Evolutionary conservation across 805 yeast species (phyloP).

Genomic region (Candida vartiovaarae): DNA sequence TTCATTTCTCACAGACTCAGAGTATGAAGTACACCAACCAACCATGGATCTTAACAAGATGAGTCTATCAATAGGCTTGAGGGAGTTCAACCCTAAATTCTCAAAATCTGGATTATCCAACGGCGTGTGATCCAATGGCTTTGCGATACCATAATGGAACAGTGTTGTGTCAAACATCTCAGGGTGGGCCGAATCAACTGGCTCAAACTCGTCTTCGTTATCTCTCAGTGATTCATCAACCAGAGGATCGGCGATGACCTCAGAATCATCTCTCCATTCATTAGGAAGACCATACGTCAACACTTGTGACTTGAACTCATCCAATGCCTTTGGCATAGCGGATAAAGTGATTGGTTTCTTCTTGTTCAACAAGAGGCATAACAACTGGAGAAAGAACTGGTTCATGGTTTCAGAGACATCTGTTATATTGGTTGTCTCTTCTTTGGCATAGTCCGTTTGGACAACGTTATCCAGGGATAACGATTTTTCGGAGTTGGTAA

Average conservation of each 20-base stretch:
- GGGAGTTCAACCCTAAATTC: constrained; percentile 10
- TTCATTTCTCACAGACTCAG: constrained; percentile 14
- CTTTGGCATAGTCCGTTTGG: constrained; percentile 2
- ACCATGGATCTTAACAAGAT: constrained; percentile 17
- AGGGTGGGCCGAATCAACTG: constrained; percentile 16
- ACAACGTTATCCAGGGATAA: constrained; percentile 12
- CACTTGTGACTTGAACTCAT: constrained; percentile 13
- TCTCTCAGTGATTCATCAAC: constrained; percentile 1
- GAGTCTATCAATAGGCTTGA: constrained; percentile 20
- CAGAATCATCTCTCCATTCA: constrained; percentile 24
- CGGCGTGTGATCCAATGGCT: constrained; percentile 16
- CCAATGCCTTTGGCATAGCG: constrained; percentile 9
- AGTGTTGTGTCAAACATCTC: constrained; percentile 14
- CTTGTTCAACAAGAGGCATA: constrained; percentile 15
- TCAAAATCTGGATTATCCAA: constrained; percentile 16
- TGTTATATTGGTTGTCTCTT: constrained; percentile 1
- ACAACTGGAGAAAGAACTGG: constrained; percentile 9
- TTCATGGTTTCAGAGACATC: constrained; percentile 14
- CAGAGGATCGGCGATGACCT: constrained; percentile 7
- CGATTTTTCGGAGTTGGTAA: constrained; percentile 8
- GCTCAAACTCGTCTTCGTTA: constrained; percentile 6
- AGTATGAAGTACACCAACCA: constrained; percentile 18
- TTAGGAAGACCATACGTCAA: constrained; percentile 18
- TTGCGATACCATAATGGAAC: constrained; percentile 8
- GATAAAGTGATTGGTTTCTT: constrained; percentile 7